Percentiles rank a stretch among this genome's conserved stretches.
These are phyloP conservation scores for Microsporum audouinii DNA, from an alignment of 2,329 filamentous ascomycete genomes.

Conservation along the genomic window DNA sequence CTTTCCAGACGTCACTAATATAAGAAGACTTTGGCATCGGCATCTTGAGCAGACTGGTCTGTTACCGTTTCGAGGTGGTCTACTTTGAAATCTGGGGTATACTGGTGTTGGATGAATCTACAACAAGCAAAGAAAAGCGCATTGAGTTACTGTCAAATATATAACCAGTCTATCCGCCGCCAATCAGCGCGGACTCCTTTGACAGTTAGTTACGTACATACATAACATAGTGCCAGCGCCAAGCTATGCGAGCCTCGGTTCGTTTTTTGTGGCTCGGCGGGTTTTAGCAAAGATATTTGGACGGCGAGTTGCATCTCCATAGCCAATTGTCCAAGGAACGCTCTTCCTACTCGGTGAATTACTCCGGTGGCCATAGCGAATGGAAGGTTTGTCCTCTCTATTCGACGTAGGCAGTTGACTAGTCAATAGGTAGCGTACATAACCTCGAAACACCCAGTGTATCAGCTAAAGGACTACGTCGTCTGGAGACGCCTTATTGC, in stretches of 20 bases:
- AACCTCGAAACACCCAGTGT: no score
- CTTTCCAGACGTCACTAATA: conserved; percentile 71
- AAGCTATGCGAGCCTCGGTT: neutral
- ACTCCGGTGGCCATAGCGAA: neutral
- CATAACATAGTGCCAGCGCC: neutral
- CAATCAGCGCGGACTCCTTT: no score
- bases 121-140: neutral
- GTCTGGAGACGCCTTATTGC: no score
- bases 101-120: neutral
- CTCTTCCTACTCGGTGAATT: neutral
- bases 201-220: no score
- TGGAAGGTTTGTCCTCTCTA: no score
- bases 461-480: no score
- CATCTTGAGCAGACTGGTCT: conserved; percentile 41
- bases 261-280: neutral
- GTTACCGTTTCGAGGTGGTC: neutral
- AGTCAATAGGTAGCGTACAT: no score
- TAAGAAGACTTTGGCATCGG: conserved; percentile 60
- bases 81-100: neutral
- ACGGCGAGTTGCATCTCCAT: neutral
- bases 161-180: no score
- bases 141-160: no score
- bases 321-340: neutral
- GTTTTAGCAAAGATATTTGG: neutral
- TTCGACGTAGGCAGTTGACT: no score